A percentile compares a stretch with the other conserved stretches of the same genome.
Conservation (phyloP, 495 filamentous ascomycete species). For the Entonaema liquescens region DNA sequence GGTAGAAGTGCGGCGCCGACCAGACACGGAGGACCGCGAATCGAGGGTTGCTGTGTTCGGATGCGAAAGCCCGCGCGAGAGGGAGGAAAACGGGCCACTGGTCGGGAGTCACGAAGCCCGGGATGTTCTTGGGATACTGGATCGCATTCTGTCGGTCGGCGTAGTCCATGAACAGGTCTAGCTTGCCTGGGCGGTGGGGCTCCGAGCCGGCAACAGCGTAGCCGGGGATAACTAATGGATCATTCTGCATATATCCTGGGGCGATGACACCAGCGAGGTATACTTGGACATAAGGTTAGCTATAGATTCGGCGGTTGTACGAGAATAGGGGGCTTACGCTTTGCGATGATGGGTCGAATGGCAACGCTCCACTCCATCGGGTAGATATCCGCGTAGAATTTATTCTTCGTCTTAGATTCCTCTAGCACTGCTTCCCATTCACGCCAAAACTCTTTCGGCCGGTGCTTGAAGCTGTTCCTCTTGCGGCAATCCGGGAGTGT, state of each 20-base stretch:
- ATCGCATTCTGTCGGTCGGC: constrained; percentile 21
- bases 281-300: constrained; percentile 41
- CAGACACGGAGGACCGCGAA: constrained; percentile 59
- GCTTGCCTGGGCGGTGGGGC: constrained; percentile 43
- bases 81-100: constrained; percentile 46
- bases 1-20: constrained; percentile 62
- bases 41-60: constrained; percentile 36
- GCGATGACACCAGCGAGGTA: constrained; percentile 55
- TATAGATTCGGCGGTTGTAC: neutral
- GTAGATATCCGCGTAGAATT: constrained; percentile 35
- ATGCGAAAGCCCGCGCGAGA: constrained; percentile 44
- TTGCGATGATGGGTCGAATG: constrained; percentile 54
- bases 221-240: constrained; percentile 44
- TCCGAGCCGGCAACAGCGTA: constrained; percentile 51
- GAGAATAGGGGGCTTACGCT: constrained; percentile 33
- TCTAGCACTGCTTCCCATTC: constrained; percentile 44
- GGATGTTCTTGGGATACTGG: constrained; percentile 21
- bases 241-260: constrained; percentile 40
- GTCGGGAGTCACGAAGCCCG: constrained; percentile 38
- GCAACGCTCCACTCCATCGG: constrained; percentile 51
- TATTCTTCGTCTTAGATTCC: constrained; percentile 16
- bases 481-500: constrained; percentile 46
- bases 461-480: constrained; percentile 46
- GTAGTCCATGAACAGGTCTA: constrained; percentile 58
- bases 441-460: constrained; percentile 50